Percentiles rank a stretch among this genome's conserved stretches.
Evolutionary conservation across 2,329 filamentous ascomycete genomes (phyloP).

Genomic region (Penicillium polonicum): DNA sequence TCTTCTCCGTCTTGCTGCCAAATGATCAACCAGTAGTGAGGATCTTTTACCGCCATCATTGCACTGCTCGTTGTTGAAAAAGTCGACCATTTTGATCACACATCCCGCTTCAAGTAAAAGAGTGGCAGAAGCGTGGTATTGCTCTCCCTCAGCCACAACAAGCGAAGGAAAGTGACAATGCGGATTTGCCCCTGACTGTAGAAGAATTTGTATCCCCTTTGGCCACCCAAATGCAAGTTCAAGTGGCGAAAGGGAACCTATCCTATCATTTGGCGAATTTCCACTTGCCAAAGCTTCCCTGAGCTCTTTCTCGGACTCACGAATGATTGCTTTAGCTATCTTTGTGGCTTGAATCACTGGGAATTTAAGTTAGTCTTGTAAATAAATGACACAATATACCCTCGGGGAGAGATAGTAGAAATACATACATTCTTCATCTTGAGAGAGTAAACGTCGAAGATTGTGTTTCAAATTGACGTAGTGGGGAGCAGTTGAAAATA

Average conservation of each 20-base stretch:
- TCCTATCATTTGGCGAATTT: neutral
- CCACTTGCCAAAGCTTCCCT: neutral
- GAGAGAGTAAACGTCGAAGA: neutral
- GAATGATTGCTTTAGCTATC: neutral
- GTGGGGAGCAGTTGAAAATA: neutral
- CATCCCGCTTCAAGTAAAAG: neutral
- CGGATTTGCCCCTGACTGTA: constrained; percentile 1
- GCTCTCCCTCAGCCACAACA: neutral
- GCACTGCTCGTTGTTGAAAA: neutral
- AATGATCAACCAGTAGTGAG: neutral
- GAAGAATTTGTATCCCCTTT: constrained; percentile 1
- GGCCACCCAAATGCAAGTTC: constrained; percentile 9
- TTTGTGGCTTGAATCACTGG: neutral
- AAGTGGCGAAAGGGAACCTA: neutral
- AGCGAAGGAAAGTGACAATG: neutral
- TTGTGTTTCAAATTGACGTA: neutral
- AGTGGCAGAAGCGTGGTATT: neutral
- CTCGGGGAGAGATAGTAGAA: no score
- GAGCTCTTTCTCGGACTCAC: constrained; percentile 3
- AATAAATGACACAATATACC: no score
- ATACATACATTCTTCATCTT: constrained; percentile 1
- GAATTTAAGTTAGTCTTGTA: neutral
- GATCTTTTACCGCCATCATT: neutral
- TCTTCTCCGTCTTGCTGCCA: constrained; percentile 1
- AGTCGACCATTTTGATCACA: neutral